Evolutionary conservation across 2,329 filamentous ascomycete species (phyloP).

Genomic region (Colletotrichum cereale): DNA sequence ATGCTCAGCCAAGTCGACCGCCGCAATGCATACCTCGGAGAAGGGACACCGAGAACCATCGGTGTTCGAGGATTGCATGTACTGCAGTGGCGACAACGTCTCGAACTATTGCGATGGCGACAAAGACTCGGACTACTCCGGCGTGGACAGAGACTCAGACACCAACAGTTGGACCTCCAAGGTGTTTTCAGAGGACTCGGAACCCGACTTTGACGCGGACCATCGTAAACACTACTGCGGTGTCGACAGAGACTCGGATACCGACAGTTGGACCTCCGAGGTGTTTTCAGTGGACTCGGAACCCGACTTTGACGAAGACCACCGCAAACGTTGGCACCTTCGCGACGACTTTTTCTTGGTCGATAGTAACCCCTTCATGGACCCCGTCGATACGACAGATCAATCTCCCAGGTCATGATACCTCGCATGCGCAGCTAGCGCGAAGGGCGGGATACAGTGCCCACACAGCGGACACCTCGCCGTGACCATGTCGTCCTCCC

Average conservation of each 20-base stretch:
- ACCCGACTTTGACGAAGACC: background rate
- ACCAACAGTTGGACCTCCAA: background rate
- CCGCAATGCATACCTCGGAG: background rate
- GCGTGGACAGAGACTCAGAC: background rate
- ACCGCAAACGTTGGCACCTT: background rate
- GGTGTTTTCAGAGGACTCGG: background rate
- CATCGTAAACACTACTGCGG: background rate
- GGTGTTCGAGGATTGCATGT: background rate
- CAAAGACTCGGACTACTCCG: background rate
- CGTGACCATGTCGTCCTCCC: slow-evolving; percentile 44
- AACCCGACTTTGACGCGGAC: background rate
- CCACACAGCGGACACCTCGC: slow-evolving; percentile 62
- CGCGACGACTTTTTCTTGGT: background rate
- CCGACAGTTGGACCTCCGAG: background rate
- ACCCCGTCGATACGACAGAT: background rate
- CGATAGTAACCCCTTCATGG: background rate
- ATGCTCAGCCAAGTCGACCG: background rate
- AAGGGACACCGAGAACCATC: background rate
- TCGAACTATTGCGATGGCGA: too few species aligned
- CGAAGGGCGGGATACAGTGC: slow-evolving; percentile 67
- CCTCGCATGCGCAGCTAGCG: slow-evolving; percentile 67
- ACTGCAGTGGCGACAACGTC: background rate
- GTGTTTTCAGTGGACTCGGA: background rate
- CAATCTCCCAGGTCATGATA: slow-evolving; percentile 58
- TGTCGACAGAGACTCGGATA: background rate